Conservation (phyloP, 257 asterid genomes). For the Solanum medicagineum region DNA sequence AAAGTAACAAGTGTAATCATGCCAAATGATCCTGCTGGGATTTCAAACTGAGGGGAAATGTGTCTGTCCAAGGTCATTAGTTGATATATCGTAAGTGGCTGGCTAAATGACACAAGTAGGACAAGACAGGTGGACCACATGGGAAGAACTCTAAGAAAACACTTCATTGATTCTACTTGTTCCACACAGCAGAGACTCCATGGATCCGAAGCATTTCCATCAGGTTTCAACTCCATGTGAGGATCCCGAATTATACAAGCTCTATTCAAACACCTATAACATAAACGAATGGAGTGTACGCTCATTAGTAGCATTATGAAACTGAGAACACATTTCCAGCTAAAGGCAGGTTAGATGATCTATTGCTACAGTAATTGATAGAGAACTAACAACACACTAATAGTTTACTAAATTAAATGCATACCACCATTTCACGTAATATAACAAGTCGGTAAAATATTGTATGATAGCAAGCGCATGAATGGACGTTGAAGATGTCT, state of each 20-base stretch:
- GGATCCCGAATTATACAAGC: slow-evolving; percentile 13
- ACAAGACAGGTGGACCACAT: slow-evolving; percentile 8
- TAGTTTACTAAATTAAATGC: too few relatives aligned
- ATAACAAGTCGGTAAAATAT: too few relatives aligned
- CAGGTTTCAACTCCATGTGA: slow-evolving; percentile 2
- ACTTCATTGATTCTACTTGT: not conserved
- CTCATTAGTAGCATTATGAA: not conserved
- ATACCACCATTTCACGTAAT: too few relatives aligned
- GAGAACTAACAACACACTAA: too few relatives aligned
- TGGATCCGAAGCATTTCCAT: slow-evolving; percentile 3
- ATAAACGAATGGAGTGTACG: not conserved
- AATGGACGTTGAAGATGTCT: too few relatives aligned
- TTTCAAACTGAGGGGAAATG: not conserved
- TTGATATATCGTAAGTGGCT: not conserved
- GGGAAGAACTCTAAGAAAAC: slow-evolving; percentile 1
- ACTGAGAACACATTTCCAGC: slow-evolving; percentile 3
- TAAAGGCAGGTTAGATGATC: not conserved
- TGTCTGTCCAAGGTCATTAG: not conserved
- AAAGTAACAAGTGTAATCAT: not conserved
- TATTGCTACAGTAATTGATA: not conserved
- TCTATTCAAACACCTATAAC: slow-evolving; percentile 4
- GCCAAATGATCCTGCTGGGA: slow-evolving; percentile 14
- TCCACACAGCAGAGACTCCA: slow-evolving; percentile 14
- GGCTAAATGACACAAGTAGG: not conserved
- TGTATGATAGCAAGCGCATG: too few relatives aligned